Percentiles rank a stretch among this genome's conserved stretches.
Evolutionary conservation across 106 monocot species (phyloP).

Genomic region (Gastrodia elata): DNA sequence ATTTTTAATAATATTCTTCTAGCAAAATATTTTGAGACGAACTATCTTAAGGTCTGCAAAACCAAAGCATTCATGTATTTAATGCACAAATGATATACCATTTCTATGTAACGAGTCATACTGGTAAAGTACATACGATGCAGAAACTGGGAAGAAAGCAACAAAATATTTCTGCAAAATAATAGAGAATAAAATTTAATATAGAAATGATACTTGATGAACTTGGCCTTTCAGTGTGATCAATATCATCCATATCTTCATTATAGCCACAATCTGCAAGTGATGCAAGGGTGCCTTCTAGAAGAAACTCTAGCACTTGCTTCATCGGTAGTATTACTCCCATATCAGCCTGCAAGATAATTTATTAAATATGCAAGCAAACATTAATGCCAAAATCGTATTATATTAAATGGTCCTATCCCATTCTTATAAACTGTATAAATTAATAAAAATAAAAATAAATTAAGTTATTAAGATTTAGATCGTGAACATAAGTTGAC

Average conservation of each 20-base stretch:
- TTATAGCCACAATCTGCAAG: slow-evolving; percentile 28
- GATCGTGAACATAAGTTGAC: not conserved
- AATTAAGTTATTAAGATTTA: not conserved
- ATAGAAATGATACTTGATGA: slow-evolving; percentile 18
- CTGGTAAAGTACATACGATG: not conserved
- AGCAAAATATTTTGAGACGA: not conserved
- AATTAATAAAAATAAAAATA: not conserved
- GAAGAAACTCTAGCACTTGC: slow-evolving; percentile 45
- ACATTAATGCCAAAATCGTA: not conserved
- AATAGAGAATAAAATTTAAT: not conserved
- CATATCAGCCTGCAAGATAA: slow-evolving; percentile 30
- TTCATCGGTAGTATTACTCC: slow-evolving; percentile 44
- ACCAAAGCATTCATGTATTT: not conserved
- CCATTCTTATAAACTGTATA: not conserved
- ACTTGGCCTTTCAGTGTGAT: slow-evolving; percentile 1
- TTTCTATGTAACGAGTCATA: not conserved
- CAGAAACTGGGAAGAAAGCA: not conserved
- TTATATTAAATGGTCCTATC: not conserved
- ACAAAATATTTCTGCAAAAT: slow-evolving; percentile 8
- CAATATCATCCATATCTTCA: slow-evolving; percentile 35
- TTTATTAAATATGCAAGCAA: slow-evolving; percentile 6
- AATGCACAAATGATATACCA: not conserved
- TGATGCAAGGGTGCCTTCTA: slow-evolving; percentile 49
- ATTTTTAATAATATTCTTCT: not conserved
- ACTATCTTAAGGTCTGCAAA: not conserved